Conservation (phyloP, 176 grass and related monocot species). For the Triticum monococcum region DNA sequence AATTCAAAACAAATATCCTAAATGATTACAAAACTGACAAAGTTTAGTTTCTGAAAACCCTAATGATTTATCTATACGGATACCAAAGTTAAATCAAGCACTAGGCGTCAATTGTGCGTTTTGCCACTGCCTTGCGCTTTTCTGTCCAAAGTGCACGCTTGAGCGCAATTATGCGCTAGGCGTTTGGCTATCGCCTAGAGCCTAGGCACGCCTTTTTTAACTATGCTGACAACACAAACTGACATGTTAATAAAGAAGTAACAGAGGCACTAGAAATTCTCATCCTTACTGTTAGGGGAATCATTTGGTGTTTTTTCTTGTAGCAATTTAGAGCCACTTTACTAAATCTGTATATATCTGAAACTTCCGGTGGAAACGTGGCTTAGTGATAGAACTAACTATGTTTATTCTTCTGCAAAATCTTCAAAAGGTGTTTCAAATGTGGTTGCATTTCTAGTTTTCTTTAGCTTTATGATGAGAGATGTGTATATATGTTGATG, state of each 20-base stretch:
- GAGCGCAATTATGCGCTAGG: too few relatives aligned
- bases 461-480: background rate
- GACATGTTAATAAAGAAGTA: slow-evolving; percentile 12
- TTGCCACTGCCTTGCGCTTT: too few relatives aligned
- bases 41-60: background rate
- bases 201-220: too few relatives aligned
- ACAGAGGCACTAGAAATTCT: background rate
- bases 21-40: background rate
- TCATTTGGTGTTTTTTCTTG: slow-evolving; percentile 24
- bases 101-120: too few relatives aligned
- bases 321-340: background rate
- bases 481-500: background rate
- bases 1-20: background rate
- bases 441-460: background rate
- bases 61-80: background rate
- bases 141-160: too few relatives aligned
- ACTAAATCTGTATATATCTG: background rate
- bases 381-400: background rate
- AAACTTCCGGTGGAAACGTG: background rate
- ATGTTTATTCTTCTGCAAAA: slow-evolving; percentile 1
- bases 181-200: too few relatives aligned
- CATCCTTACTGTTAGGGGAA: background rate
- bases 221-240: background rate
- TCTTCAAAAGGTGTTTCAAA: background rate
- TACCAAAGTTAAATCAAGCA: too few relatives aligned